A percentile compares a stretch with the other conserved stretches of the same genome.
Conservation (phyloP, 2,329 filamentous ascomycete genomes). For the Verticillium zaregamsianum region DNA sequence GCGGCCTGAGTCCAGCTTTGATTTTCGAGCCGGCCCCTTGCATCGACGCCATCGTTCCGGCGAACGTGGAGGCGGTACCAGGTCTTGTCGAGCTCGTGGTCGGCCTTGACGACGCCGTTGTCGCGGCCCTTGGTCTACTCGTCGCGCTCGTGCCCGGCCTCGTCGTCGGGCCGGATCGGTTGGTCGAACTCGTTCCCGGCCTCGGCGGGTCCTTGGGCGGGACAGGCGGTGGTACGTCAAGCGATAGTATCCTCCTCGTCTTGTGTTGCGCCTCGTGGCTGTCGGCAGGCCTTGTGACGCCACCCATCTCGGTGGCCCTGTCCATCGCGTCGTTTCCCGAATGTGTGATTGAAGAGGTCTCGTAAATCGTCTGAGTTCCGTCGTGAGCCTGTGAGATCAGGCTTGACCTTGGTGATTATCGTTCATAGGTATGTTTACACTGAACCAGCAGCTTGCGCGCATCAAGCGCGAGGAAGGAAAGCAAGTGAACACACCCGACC, state of each 20-base stretch:
- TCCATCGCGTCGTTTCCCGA: background rate
- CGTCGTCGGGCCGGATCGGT: background rate
- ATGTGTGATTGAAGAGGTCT: background rate
- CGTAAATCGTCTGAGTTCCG: background rate
- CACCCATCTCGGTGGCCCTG: background rate
- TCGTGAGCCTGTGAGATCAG: background rate
- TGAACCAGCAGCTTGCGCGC: conserved; percentile 1
- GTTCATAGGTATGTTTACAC: background rate
- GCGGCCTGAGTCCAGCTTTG: background rate
- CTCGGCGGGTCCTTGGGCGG: conserved; percentile 7
- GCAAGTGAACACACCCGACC: background rate
- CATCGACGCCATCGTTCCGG: background rate
- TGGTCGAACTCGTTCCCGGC: background rate
- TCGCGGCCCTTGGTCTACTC: background rate
- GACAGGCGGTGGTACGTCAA: conserved; percentile 6
- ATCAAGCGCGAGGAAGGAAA: background rate
- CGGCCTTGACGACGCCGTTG: background rate
- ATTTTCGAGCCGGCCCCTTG: background rate
- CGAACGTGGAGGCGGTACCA: background rate
- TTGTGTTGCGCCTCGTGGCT: background rate
- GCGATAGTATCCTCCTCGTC: background rate
- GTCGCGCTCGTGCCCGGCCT: background rate
- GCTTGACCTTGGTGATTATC: background rate
- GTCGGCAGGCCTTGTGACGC: background rate
- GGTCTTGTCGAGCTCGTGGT: background rate